Evolutionary conservation across 352 stramenopile genomes (phyloP), one percentile per base, ranked within the genome.

Genomic region (Pythium brachiatum): DNA sequence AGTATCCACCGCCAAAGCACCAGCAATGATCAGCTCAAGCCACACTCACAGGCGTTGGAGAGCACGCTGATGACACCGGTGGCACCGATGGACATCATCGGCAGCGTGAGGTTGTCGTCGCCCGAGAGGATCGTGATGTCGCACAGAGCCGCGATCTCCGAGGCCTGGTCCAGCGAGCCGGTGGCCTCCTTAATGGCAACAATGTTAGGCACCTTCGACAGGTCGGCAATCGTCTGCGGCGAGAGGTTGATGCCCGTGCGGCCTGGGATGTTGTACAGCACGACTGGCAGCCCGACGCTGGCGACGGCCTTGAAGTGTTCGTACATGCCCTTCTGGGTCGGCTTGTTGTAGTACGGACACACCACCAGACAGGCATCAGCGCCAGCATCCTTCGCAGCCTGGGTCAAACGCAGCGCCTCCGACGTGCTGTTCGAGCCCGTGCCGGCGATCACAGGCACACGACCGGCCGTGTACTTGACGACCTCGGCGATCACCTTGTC

Each of bases 341-440:
- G 97, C 83, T 99, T 99, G 78, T 99, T 97, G 81, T 99, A 99
- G 79, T 99, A 99, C 51, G 97, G 97, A 62, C 95, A 98, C 5
- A 99, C 96, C 31, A 99, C 84, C 2, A 99, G 79, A 50, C 82
- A 96, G 27, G 94, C 96, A 75, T 99, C 96, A 52, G 88, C 94
- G 16, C 97, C 97, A 21, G 88, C 80, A 57, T 98, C 90, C 61
- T 97, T 97, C 34, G 95, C 93, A 20, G 86, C 83, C 32, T 81
- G 75, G 21, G 89, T 97, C 58, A 95, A 56, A n/a, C 86, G 86
- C 71, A 97, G 70, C 21, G 88, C 88, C 58, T 94, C 89, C 9
- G 62, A 70, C 11, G 90, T 97, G 76, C 80, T 96, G 86, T 97
- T 99, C 51, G 96, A 98, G 57, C 97, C 97, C 48, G 94, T 98